Percentiles rank a stretch among this genome's conserved stretches.
Conservation (phyloP, 2,329 filamentous ascomycete species). For the Calonectria hawksworthii region DNA sequence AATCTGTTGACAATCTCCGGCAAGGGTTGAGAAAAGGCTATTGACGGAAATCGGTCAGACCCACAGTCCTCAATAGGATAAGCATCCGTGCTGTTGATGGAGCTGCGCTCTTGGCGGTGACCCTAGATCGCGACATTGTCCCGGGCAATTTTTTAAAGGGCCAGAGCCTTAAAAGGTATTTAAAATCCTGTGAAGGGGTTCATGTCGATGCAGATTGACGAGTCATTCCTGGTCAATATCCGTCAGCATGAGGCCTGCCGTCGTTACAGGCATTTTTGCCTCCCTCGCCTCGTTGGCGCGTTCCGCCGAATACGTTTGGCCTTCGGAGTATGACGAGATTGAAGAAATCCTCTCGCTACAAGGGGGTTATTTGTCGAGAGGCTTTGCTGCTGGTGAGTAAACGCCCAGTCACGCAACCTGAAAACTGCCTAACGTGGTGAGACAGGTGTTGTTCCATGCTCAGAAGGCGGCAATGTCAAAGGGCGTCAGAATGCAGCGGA, state of each 20-base stretch:
- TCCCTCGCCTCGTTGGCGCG: background rate
- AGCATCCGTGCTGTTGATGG: constrained; percentile 11
- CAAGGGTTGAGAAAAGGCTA: background rate
- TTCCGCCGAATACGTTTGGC: constrained; percentile 31
- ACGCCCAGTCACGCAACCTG: background rate
- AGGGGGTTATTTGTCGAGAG: constrained; percentile 15
- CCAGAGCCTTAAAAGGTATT: background rate
- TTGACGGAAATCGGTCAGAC: constrained; percentile 6
- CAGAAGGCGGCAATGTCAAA: constrained; percentile 28
- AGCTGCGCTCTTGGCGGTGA: constrained; percentile 1
- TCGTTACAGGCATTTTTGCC: background rate
- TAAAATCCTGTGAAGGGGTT: background rate
- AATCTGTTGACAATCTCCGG: constrained; percentile 22
- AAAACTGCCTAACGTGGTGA: background rate
- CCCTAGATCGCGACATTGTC: background rate
- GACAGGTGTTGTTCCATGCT: constrained; percentile 37
- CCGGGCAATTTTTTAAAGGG: background rate
- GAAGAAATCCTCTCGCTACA: constrained; percentile 33
- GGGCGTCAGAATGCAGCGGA: constrained; percentile 43
- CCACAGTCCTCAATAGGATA: constrained; percentile 22
- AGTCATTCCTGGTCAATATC: background rate
- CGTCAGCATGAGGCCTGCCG: background rate
- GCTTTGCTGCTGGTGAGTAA: constrained; percentile 25
- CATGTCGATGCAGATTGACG: too few species aligned
- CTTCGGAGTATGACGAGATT: constrained; percentile 35